Evolutionary conservation across 1,139 yeast genomes (phyloP).

Genomic region (Protomyces inundatus): DNA sequence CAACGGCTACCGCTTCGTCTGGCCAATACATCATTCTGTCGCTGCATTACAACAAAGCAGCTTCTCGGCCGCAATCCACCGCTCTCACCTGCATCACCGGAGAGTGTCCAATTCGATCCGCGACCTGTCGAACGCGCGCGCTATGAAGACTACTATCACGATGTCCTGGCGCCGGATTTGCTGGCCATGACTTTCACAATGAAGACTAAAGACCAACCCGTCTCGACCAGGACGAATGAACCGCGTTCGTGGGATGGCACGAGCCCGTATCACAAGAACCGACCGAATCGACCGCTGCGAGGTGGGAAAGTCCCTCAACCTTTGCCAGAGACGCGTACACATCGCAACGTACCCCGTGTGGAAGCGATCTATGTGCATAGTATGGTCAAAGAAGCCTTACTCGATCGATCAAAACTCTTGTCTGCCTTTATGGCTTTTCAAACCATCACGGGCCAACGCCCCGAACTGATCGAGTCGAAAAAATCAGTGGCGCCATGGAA

Average conservation of each 20-base stretch:
- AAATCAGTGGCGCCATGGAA: constrained; percentile 84
- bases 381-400: constrained; percentile 69
- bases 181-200: constrained; percentile 73
- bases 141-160: constrained; percentile 67
- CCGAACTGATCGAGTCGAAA: constrained; percentile 65
- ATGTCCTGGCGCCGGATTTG: constrained; percentile 69
- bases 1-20: background rate
- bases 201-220: constrained; percentile 36
- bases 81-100: constrained; percentile 10
- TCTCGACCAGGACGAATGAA: constrained; percentile 56
- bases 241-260: constrained; percentile 80
- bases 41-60: constrained; percentile 17
- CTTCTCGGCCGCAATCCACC: constrained; percentile 18
- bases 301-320: constrained; percentile 59
- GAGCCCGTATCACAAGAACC: constrained; percentile 83
- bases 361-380: constrained; percentile 65
- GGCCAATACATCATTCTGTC: background rate
- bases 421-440: constrained; percentile 77
- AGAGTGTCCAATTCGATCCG: constrained; percentile 14
- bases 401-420: constrained; percentile 66
- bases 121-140: constrained; percentile 40
- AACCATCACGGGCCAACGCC: constrained; percentile 87
- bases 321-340: constrained; percentile 60
- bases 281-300: constrained; percentile 49
- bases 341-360: constrained; percentile 66